Evolutionary conservation across 495 filamentous ascomycete species (phyloP).

Genomic region (Xylaria flabelliformis): DNA sequence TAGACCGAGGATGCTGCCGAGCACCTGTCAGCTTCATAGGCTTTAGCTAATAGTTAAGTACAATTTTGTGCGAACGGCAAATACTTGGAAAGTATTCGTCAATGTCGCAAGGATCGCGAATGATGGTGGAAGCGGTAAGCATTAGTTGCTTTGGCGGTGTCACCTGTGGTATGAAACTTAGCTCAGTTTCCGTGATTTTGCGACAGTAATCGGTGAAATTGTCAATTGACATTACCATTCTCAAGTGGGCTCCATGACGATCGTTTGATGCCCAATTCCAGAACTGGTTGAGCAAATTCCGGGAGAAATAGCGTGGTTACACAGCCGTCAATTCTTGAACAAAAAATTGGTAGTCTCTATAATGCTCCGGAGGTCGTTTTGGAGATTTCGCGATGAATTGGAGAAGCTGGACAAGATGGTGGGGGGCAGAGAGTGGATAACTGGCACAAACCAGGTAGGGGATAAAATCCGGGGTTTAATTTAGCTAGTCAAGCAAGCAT

Average conservation of each 20-base stretch:
- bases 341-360: slow-evolving; percentile 25
- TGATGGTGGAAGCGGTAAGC: slow-evolving; percentile 21
- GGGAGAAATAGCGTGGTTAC: slow-evolving; percentile 9
- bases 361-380: slow-evolving; percentile 33
- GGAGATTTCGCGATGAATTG: slow-evolving; percentile 39
- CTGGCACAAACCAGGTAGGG: background rate
- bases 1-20: slow-evolving; percentile 14
- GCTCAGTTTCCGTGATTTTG: slow-evolving; percentile 16
- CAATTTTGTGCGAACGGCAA: slow-evolving; percentile 13
- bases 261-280: slow-evolving; percentile 10
- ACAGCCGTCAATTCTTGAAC: slow-evolving; percentile 3
- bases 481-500: slow-evolving; percentile 6
- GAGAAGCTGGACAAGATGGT: slow-evolving; percentile 2
- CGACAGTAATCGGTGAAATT: slow-evolving; percentile 20
- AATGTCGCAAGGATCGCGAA: slow-evolving; percentile 17
- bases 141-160: slow-evolving; percentile 6
- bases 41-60: slow-evolving; percentile 30
- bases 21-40: slow-evolving; percentile 7
- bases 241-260: background rate
- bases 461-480: slow-evolving; percentile 20
- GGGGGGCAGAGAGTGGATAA: background rate
- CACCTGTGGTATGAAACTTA: background rate
- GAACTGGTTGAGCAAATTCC: slow-evolving; percentile 2
- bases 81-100: background rate
- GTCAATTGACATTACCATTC: background rate